These are phyloP conservation scores for Microbotryomycetes sp. DNA, from an alignment of 1,284 basidiomycete species.

Conservation along the genomic window DNA sequence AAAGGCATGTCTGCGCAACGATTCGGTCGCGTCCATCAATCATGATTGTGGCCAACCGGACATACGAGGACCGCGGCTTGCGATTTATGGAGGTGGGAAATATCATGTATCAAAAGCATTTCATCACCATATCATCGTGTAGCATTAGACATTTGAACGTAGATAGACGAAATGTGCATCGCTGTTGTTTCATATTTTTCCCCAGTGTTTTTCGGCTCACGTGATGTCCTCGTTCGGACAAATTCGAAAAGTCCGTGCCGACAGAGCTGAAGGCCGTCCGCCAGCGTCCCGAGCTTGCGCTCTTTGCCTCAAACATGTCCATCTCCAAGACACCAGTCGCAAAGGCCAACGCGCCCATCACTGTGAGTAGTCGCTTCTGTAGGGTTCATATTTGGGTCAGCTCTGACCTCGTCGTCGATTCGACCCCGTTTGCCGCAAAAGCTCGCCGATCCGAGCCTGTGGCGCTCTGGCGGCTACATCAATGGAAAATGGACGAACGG, in stretches of 20 bases:
- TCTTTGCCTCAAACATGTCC: no score
- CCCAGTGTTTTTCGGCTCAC: neutral
- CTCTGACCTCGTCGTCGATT: no score
- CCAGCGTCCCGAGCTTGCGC: no score
- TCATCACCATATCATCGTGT: neutral
- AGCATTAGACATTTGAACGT: neutral
- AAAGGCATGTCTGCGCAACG: slow-evolving; percentile 4
- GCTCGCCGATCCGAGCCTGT: neutral
- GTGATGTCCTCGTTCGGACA: neutral
- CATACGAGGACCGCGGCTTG: neutral
- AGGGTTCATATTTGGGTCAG: no score
- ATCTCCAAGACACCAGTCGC: no score
- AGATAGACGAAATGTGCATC: no score
- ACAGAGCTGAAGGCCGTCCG: no score
- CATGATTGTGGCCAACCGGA: neutral
- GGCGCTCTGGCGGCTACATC: neutral
- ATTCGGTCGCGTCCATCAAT: neutral
- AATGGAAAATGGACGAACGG: neutral
- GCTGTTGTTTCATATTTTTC: neutral
- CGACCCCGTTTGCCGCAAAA: no score
- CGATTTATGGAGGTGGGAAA: no score
- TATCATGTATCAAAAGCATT: neutral
- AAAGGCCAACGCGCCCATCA: neutral
- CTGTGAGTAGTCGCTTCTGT: neutral
- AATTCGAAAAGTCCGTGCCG: no score